A percentile compares a stretch with the other conserved stretches of the same genome.
phyloP scores from a whole-genome alignment of 2,329 filamentous ascomycete species.

The Xylaria sp. region DNA sequence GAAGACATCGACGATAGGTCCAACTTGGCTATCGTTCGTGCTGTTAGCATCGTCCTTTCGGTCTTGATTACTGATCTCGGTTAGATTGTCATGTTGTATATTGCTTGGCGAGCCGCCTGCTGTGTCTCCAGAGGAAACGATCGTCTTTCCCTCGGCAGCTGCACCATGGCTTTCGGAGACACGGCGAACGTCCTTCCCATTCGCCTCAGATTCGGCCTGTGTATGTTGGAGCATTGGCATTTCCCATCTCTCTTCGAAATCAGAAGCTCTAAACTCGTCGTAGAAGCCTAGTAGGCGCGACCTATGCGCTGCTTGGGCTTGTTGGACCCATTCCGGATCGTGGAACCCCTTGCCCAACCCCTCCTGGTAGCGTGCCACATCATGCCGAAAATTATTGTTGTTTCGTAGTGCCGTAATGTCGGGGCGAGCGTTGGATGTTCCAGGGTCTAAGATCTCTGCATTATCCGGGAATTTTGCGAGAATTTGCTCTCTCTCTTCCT shows the following conservation, averaged over 20 bases:
- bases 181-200: neutral
- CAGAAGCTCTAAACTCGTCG: constrained; percentile 58
- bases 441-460: constrained; percentile 52
- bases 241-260: constrained; percentile 62
- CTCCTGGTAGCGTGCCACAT: constrained; percentile 59
- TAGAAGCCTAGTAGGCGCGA: constrained; percentile 62
- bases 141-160: neutral
- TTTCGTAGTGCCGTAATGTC: constrained; percentile 58
- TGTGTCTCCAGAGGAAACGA: neutral
- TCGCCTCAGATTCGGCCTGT: neutral
- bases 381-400: constrained; percentile 60
- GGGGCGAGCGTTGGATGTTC: constrained; percentile 53
- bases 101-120: neutral
- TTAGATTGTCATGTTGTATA: neutral
- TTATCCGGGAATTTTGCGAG: constrained; percentile 53
- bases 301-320: constrained; percentile 64
- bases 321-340: constrained; percentile 63
- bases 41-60: neutral
- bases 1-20: neutral
- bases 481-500: constrained; percentile 50
- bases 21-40: neutral
- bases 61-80: neutral
- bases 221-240: constrained; percentile 52
- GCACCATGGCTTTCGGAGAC: neutral
- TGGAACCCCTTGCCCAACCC: constrained; percentile 61